Base-by-base conservation (phyloP, 768 basidiomycete species). In the Melanogaster broomeanus region DNA sequence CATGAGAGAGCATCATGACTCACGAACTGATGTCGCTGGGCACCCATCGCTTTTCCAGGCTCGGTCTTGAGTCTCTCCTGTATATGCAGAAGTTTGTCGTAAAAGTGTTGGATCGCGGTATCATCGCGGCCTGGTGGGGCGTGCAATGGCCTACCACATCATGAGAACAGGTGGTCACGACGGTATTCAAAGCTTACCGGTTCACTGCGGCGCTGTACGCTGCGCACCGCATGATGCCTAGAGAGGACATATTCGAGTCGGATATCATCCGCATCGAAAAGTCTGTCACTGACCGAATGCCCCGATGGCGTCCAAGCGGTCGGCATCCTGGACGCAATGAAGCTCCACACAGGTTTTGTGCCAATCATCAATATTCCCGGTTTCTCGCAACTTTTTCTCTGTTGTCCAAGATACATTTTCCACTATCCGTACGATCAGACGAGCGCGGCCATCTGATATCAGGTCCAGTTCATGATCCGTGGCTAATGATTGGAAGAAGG, bases 341-440 rank as follows among this genome's bases (percentile, higher is more conserved):
- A 94, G 76, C 64, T 94, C 93, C 2, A 79, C 56, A 61, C 89
- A 93, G 28, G 74, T 70, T 6, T 79, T 70, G 56, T 92, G 87
- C 90, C 89, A 91, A 19, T 74, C 70, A 3, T 75, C 79, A 74
- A 87, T 82, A 46, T 71, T 53, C 0, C 81, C 84, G 2, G 69
- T 64, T 45, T 78, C 76, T 15, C 80, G 74, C 7, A 89, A 72
- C 54, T 76, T 82, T 65, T 84, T 87, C 68, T 95, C 93, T 3
- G 86, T 93, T 38, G 80, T 85, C 89, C 90, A 95, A 0, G 88
- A 92, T 4, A 93, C 85, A 55, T 85, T 87, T 28, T 90, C 85
- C 25, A 94, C 74, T 52, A 95, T 81, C 57, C 69, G 73, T 22
- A 80, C 71, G 42, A 90, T 75, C 19, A 73, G 58, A 38, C 68